Evolutionary conservation across 73 alveolate genomes (phyloP).

Genomic region (Uronychia binucleata): DNA sequence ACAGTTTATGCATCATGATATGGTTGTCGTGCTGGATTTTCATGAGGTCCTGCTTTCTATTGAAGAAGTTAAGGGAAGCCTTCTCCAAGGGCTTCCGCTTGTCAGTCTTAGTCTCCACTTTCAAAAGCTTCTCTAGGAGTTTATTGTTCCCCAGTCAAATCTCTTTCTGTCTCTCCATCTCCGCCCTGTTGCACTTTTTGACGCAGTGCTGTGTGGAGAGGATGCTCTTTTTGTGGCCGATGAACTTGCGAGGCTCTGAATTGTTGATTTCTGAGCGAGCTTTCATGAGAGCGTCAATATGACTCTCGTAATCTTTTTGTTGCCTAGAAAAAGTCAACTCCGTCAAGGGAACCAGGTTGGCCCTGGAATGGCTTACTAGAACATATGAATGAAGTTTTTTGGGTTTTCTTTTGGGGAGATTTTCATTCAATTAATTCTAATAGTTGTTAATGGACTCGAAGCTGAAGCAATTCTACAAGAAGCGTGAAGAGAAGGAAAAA

Average conservation of each 20-base stretch:
- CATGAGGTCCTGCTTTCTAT: background rate
- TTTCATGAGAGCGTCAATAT: background rate
- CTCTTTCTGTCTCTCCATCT: background rate
- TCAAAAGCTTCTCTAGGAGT: background rate
- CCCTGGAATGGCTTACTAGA: background rate
- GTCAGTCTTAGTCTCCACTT: background rate
- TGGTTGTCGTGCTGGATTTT: background rate
- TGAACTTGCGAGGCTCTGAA: background rate
- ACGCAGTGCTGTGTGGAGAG: background rate
- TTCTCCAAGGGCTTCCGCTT: background rate
- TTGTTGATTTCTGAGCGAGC: background rate
- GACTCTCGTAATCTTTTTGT: background rate
- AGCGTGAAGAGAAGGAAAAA: too few species aligned
- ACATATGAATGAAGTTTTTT: background rate
- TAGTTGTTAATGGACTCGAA: too few species aligned
- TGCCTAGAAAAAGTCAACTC: too few species aligned
- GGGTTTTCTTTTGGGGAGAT: background rate
- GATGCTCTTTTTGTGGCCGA: background rate
- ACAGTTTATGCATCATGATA: background rate
- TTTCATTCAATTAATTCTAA: background rate
- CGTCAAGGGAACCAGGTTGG: too few species aligned
- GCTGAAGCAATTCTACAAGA: too few species aligned
- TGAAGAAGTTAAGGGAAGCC: background rate
- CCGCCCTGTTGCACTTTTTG: background rate
- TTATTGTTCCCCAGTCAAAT: background rate